Evolutionary conservation across 495 filamentous ascomycete genomes (phyloP).

Genomic region (Trichocladium antarcticum): DNA sequence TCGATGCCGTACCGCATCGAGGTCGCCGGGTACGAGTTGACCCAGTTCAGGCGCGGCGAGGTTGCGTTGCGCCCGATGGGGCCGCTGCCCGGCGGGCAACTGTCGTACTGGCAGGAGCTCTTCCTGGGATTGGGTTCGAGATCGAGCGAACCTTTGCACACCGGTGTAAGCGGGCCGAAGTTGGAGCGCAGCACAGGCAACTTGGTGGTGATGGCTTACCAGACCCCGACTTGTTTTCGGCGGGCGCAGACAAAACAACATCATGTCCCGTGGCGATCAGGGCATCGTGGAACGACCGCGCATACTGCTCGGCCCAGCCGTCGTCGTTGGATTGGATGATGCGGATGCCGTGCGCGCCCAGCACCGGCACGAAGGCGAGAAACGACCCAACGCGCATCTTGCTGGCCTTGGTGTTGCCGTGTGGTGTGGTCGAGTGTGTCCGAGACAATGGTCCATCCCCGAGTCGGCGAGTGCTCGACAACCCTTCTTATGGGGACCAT

Average conservation of each 20-base stretch:
- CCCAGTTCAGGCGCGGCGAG: slow-evolving; percentile 42
- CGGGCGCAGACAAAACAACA: slow-evolving; percentile 51
- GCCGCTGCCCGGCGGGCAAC: slow-evolving; percentile 45
- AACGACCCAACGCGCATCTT: slow-evolving; percentile 1
- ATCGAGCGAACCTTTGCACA: slow-evolving; percentile 39
- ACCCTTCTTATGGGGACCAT: too few relatives aligned
- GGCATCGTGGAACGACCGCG: slow-evolving; percentile 44
- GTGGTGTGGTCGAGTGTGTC: too few relatives aligned
- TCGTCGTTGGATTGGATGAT: slow-evolving; percentile 60
- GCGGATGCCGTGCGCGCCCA: slow-evolving; percentile 25
- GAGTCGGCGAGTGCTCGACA: too few relatives aligned
- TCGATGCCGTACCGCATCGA: slow-evolving; percentile 54
- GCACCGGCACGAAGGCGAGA: slow-evolving; percentile 5
- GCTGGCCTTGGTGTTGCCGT: not conserved
- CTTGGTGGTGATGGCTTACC: slow-evolving; percentile 31
- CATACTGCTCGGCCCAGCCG: slow-evolving; percentile 60
- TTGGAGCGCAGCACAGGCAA: too few relatives aligned
- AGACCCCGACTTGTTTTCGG: slow-evolving; percentile 53
- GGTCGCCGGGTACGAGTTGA: slow-evolving; percentile 50
- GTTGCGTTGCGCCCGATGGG: slow-evolving; percentile 47
- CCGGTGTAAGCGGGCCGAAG: not conserved
- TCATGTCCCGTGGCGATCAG: slow-evolving; percentile 44
- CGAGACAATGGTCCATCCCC: too few relatives aligned
- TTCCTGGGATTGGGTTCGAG: slow-evolving; percentile 34
- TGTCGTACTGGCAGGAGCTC: slow-evolving; percentile 45